phyloP scores from a whole-genome alignment of 306 rosid species.

The Pachyrhizus erosus region DNA sequence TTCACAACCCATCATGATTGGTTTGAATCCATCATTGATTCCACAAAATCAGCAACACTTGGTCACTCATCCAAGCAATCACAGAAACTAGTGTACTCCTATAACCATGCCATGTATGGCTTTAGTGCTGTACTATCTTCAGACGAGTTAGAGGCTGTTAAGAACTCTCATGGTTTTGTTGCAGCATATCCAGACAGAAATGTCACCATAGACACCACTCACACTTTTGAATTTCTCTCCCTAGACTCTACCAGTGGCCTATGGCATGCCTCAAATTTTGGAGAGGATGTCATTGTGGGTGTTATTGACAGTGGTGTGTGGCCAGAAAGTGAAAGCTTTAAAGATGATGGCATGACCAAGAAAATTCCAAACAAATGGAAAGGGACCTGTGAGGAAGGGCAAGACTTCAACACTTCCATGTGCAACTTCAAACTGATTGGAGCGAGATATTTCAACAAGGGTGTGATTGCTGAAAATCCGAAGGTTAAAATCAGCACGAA shows the following conservation, averaged over 20 bases:
- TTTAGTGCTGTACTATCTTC: conserved; percentile 41
- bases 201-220: conserved; percentile 44
- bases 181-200: conserved; percentile 31
- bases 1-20: conserved; percentile 38
- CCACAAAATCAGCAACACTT: conserved; percentile 16
- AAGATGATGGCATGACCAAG: conserved; percentile 8
- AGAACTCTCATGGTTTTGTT: conserved; percentile 35
- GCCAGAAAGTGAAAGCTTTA: conserved; percentile 5
- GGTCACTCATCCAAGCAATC: neutral
- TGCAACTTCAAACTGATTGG: conserved; percentile 49
- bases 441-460: conserved; percentile 49
- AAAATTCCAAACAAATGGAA: neutral
- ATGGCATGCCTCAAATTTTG: conserved; percentile 42
- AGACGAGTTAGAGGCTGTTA: conserved; percentile 36
- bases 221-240: conserved; percentile 42
- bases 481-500: conserved; percentile 31
- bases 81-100: conserved; percentile 23
- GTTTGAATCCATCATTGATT: conserved; percentile 39
- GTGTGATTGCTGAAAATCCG: neutral
- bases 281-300: conserved; percentile 42
- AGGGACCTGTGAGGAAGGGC: conserved; percentile 11
- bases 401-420: conserved; percentile 42
- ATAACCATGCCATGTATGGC: conserved; percentile 43
- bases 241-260: conserved; percentile 36
- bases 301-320: conserved; percentile 36